Base-by-base conservation (phyloP, 1,139 yeast genomes). In the Taiozyma sp. region DNA sequence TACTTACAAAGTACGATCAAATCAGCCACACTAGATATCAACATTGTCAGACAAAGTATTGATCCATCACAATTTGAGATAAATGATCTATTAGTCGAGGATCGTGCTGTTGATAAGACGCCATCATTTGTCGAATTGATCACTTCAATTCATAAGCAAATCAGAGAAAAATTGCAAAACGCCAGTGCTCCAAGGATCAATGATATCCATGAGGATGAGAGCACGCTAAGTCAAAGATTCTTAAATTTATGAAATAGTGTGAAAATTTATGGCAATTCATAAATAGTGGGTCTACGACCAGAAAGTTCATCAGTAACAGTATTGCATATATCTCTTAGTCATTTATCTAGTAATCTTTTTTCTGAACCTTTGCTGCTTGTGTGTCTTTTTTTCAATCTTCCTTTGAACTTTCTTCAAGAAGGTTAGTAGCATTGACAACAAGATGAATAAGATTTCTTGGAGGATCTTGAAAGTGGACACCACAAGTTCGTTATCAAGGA, bases 61-160 rank as follows among this genome's bases (percentile, higher is more conserved):
- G 96, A 88, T 64, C 83, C 83, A 0, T 71, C 81, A 2, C 86
- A 58, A 34, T 55, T 83, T 41, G 82, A 78, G 50, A 81, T 87
- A 60, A 72, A 76, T 48, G 83, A 83, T 45, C 64, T 79, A 49
- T 71, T 93, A 64, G 80, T 85, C 29, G 98, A 93, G 62, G 99
- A 93, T 64, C 76, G 83, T 52, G 76, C 84, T 1, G 73, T 80
- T 40, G 81, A 78, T 49, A 68, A 74, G 55, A 65, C 73, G 4
- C 73, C 72, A 62, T 75, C 81, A 23, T 83, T 79, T 62, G 69
- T 80, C 5, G 93, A 84, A 50, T 87, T 80, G 60, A 69, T 87
- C 57, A 68, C 81, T 5, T 76, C 75, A 47, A 68, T 87, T 54
- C 95, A 88, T 64, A 79, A 76, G 57, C 77, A 80, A 22, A 80